Evolutionary conservation across 139 green algal genomes (phyloP).

Genomic region (Yamagishiella unicocca): DNA sequence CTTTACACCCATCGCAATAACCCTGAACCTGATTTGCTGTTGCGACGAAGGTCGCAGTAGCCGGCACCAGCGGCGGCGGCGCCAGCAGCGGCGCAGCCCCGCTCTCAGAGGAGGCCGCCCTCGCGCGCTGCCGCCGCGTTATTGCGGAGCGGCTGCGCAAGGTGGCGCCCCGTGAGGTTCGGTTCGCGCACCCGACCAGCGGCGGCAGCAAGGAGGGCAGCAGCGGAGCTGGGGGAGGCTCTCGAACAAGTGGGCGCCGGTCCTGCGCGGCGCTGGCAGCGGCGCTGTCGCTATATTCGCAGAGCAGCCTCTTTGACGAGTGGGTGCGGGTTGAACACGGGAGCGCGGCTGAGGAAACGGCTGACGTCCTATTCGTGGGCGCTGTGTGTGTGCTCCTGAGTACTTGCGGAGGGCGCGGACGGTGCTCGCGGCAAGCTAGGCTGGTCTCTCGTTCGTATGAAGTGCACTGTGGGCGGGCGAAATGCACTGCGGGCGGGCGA

Average conservation of each 20-base stretch:
- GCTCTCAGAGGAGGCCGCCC: background rate
- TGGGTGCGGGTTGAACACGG: background rate
- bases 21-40: background rate
- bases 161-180: background rate
- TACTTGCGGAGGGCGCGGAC: no score
- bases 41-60: background rate
- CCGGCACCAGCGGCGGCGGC: background rate
- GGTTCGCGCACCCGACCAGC: conserved; percentile 4
- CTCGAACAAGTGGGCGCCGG: background rate
- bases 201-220: background rate
- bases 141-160: background rate
- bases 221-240: background rate
- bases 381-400: no score
- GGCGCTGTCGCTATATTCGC: conserved; percentile 22
- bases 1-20: background rate
- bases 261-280: conserved; percentile 15
- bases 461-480: no score
- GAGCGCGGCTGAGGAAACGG: background rate
- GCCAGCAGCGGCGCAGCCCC: background rate
- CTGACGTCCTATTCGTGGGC: no score
- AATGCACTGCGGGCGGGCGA: no score
- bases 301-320: conserved; percentile 25
- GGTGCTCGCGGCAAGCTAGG: no score
- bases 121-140: background rate
- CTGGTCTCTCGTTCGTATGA: no score